Base-by-base conservation (phyloP, 2,329 filamentous ascomycete genomes). In the Monilinia laxa region DNA sequence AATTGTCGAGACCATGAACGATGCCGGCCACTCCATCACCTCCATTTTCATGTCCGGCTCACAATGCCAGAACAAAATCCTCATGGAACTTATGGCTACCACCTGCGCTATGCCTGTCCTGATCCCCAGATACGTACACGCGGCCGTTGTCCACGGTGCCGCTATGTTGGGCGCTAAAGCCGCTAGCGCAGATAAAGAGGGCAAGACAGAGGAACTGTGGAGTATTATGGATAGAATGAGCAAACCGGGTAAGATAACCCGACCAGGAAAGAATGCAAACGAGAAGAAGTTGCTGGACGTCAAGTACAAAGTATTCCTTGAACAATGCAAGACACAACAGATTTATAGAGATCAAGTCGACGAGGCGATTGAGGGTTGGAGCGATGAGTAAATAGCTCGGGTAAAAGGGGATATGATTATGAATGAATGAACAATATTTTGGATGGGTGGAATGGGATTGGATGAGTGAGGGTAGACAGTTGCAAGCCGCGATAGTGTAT, bases 1-100 rank as follows among this genome's bases (percentile, higher is more conserved):
- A 79, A 99, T 99, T 74, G 85, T 99, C 70, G 90, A 96, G 75
- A 86, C 90, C 47, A 97, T 99, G 93, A 99, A 98, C 82, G 82
- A 85, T 57, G 83, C 92, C 1, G 95, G 95, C 12, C 95, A 99
- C 80, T 82, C 85, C 72, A 93, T 99, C 78, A 88, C 85, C 60
- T 94, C 90, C 70, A 97, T 99, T 79, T 99, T 98, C 86, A 98
- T 99, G 95, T 97, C 92, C 5, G 95, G 95, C 69, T 96, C 92
- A 14, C 95, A 98, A 78, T 99, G 95, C 82, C 93, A 97, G 80
- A 99, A 99, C 79, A 87, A 90, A 45, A 87, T 98, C 68, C 83
- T 99, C 65, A 97, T 99, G 89, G 85, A 88, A 67, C 86, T 99
- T 20, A 90, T 99, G 73, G 93, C 95, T 18, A 95, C 93, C 0